Percentiles rank a stretch among this genome's conserved stretches.
phyloP scores from a whole-genome alignment of 129 eudicot genomes.

The sunflower (Helianthus annuus) region DNA sequence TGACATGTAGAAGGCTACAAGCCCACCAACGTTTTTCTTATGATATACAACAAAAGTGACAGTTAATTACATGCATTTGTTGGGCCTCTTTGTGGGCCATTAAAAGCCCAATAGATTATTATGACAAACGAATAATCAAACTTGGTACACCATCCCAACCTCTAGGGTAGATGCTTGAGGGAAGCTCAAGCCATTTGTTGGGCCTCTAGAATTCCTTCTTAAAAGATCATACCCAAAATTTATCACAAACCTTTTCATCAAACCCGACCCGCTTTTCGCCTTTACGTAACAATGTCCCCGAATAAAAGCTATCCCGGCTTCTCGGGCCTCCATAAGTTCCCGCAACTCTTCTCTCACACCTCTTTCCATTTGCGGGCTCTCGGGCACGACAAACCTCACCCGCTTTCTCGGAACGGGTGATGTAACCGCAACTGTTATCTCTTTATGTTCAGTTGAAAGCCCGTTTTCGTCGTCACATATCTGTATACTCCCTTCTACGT shows the following conservation, averaged over 20 bases:
- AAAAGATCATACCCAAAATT: slow-evolving; percentile 72
- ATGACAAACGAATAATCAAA: slow-evolving; percentile 29
- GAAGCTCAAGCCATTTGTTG: slow-evolving; percentile 56
- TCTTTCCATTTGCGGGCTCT: slow-evolving; percentile 52
- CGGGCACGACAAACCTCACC: slow-evolving; percentile 70
- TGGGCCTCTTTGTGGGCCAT: too few species aligned
- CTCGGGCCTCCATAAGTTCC: slow-evolving; percentile 81
- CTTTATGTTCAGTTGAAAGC: slow-evolving; percentile 27
- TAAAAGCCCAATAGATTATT: too few species aligned
- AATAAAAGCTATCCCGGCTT: slow-evolving; percentile 79
- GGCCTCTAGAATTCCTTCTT: slow-evolving; percentile 68
- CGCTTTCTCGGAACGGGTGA: slow-evolving; percentile 52
- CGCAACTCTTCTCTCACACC: slow-evolving; percentile 55
- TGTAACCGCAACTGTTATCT: slow-evolving; percentile 26
- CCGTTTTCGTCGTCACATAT: slow-evolving; percentile 39
- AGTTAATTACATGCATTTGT: too few species aligned
- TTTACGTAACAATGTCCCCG: slow-evolving; percentile 65
- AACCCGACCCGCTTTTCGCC: slow-evolving; percentile 72
- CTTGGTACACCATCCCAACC: slow-evolving; percentile 83
- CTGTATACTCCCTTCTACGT: slow-evolving; percentile 34
- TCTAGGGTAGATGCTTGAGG: slow-evolving; percentile 81
- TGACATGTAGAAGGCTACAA: not conserved
- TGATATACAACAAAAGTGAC: not conserved
- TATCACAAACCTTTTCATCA: slow-evolving; percentile 59
- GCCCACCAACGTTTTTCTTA: not conserved